Evolutionary conservation across 1,284 basidiomycete species (phyloP).

Genomic region (Fomes fomentarius): DNA sequence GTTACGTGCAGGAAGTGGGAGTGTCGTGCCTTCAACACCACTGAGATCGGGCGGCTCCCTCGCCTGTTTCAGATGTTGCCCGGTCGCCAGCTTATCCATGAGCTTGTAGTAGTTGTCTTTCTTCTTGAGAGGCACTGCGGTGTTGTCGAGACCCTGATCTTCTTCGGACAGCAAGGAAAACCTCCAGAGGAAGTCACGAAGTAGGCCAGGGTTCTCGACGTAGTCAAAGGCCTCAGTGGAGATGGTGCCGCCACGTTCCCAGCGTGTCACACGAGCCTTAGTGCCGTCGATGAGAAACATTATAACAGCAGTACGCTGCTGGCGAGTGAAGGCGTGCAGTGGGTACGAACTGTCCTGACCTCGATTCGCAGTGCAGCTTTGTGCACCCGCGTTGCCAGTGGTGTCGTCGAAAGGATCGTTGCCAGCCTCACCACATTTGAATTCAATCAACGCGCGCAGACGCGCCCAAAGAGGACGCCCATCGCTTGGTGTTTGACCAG

Average conservation of each 20-base stretch:
- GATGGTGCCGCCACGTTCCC: conserved; percentile 2
- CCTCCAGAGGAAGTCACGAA: not conserved
- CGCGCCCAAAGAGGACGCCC: conserved; percentile 1
- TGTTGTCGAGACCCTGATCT: not conserved
- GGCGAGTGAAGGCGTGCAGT: not conserved
- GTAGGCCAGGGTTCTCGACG: not conserved
- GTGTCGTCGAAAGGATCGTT: conserved; percentile 6
- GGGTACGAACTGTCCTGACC: not conserved
- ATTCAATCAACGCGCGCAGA: conserved; percentile 5
- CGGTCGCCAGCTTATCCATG: not conserved
- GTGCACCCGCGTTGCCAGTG: not conserved
- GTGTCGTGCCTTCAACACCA: not conserved
- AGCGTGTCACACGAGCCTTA: not conserved
- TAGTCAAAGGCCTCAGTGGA: conserved; percentile 6
- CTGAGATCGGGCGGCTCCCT: not conserved
- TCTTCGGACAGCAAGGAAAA: not conserved
- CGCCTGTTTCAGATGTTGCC: not conserved
- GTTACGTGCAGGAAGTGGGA: no score
- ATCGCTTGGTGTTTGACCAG: not conserved
- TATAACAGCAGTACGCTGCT: not conserved
- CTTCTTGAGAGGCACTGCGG: not conserved
- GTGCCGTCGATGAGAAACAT: not conserved
- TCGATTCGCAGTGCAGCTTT: not conserved
- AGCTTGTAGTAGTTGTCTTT: not conserved
- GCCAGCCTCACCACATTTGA: not conserved